phyloP scores from a whole-genome alignment of 306 rosid species.

The Lagenaria siceraria region DNA sequence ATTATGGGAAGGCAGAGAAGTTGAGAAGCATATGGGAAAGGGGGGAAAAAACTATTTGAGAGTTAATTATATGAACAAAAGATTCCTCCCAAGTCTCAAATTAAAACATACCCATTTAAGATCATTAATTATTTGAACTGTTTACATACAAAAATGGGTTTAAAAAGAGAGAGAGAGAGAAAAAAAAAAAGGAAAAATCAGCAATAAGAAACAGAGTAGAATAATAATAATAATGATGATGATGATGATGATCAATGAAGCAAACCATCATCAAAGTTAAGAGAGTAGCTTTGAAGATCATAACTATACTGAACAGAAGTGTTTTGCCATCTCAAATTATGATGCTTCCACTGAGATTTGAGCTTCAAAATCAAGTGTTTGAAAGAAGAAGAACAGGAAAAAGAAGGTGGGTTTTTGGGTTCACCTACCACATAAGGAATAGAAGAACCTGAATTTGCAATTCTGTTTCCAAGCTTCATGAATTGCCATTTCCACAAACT shows the following conservation, averaged over 20 bases:
- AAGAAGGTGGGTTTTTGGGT: constrained; percentile 10
- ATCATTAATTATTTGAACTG: background rate
- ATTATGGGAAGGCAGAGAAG: background rate
- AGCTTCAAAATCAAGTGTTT: constrained; percentile 34
- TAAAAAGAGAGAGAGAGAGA: too few relatives aligned
- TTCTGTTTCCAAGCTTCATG: constrained; percentile 34
- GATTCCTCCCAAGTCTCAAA: background rate
- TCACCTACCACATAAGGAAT: constrained; percentile 31
- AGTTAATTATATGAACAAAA: background rate
- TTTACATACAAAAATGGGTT: background rate
- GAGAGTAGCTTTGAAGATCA: constrained; percentile 70
- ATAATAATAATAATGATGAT: too few relatives aligned
- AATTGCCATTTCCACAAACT: constrained; percentile 24
- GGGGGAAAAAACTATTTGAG: background rate
- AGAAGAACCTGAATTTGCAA: constrained; percentile 21
- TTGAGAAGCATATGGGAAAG: background rate
- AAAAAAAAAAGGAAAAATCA: background rate
- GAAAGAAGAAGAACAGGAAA: constrained; percentile 26
- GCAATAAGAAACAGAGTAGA: background rate
- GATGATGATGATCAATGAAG: too few relatives aligned
- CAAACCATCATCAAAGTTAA: constrained; percentile 68
- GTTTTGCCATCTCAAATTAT: constrained; percentile 24
- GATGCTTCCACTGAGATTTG: constrained; percentile 46
- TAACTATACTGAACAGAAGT: constrained; percentile 33
- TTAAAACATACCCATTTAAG: background rate